Conservation (phyloP, 2,329 filamentous ascomycete genomes). For the Pezicula carpinea region DNA sequence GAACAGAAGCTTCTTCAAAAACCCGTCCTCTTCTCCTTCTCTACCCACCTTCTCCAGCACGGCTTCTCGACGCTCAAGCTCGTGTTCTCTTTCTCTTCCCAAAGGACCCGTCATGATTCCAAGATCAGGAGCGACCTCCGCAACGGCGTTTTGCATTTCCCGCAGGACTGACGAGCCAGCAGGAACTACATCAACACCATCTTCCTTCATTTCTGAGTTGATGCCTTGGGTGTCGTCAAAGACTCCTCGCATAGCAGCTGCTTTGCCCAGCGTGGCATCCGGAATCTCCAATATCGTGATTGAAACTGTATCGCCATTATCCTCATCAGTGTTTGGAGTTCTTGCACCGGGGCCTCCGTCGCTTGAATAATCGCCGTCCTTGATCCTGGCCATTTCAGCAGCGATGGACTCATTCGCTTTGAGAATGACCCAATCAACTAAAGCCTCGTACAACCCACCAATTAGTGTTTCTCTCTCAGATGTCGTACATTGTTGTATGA, state of each 20-base stretch:
- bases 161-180: conserved; percentile 78
- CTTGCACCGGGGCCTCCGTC: conserved; percentile 55
- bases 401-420: conserved; percentile 86
- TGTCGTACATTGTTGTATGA: conserved; percentile 74
- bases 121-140: conserved; percentile 72
- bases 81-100: conserved; percentile 69
- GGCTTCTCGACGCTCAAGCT: conserved; percentile 75
- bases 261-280: conserved; percentile 74
- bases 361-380: conserved; percentile 61
- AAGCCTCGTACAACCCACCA: conserved; percentile 82
- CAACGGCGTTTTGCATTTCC: conserved; percentile 80
- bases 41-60: conserved; percentile 81
- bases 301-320: conserved; percentile 77
- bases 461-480: conserved; percentile 81
- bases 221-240: conserved; percentile 93
- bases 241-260: conserved; percentile 80
- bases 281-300: conserved; percentile 87
- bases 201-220: conserved; percentile 95
- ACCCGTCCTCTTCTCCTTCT: conserved; percentile 78
- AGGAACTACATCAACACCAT: conserved; percentile 73
- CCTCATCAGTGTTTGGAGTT: conserved; percentile 65
- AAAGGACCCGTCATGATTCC: conserved; percentile 66
- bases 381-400: conserved; percentile 64
- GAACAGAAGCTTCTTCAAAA: conserved; percentile 77
- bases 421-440: conserved; percentile 90